These are phyloP conservation scores for Telopea speciosissima DNA, from an alignment of 177 flowering plant genomes.

Conservation along the genomic window DNA sequence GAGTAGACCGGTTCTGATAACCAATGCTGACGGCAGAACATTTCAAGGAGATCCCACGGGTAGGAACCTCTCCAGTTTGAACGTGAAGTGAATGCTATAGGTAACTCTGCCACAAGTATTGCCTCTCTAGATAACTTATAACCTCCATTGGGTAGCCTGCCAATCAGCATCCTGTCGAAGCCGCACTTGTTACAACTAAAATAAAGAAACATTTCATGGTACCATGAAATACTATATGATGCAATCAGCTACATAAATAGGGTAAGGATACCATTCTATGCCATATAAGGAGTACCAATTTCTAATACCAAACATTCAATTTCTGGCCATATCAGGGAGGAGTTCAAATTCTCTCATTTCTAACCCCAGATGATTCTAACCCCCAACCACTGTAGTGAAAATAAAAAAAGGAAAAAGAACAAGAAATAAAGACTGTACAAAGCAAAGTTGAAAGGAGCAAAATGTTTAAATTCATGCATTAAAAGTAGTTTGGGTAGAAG, in stretches of 20 bases:
- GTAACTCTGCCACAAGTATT: constrained; percentile 69
- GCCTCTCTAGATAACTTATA: constrained; percentile 88
- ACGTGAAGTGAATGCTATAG: constrained; percentile 52
- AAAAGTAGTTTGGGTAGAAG: not conserved
- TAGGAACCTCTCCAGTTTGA: constrained; percentile 83
- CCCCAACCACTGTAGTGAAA: not conserved
- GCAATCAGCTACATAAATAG: not conserved
- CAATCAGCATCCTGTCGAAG: constrained; percentile 60
- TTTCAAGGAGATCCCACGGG: constrained; percentile 73
- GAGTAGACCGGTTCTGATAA: constrained; percentile 72
- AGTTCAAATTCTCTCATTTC: not conserved
- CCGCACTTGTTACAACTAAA: constrained; percentile 1
- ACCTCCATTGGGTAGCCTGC: constrained; percentile 61
- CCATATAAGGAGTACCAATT: not conserved
- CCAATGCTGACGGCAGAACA: constrained; percentile 76
- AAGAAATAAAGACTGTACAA: too few relatives aligned
- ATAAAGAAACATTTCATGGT: too few relatives aligned
- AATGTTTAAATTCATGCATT: not conserved
- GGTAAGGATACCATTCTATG: not conserved
- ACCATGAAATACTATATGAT: not conserved
- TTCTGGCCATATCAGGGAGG: not conserved
- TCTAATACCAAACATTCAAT: not conserved
- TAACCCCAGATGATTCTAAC: not conserved
- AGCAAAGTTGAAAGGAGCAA: too few relatives aligned
- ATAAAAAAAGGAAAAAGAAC: not conserved